Base-by-base conservation (phyloP, 108 stramenopile genomes). In the Nitzschia palea region DNA sequence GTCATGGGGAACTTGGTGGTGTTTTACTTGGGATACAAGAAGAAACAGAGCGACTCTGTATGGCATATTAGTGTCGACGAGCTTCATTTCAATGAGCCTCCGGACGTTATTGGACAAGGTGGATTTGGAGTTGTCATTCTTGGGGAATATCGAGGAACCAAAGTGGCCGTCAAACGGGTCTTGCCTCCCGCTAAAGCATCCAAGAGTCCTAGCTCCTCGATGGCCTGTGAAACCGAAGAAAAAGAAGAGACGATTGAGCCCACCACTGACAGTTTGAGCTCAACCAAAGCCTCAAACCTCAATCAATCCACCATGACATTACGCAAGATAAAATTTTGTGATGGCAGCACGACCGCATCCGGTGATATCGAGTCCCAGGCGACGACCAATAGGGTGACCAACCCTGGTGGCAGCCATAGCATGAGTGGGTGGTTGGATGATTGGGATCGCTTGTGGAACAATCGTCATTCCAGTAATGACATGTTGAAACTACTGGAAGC, bases 41-140 rank as follows among this genome's bases (percentile, higher is more conserved):
- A 50, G 31, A 77, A 77, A 18, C 43, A 60, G n/a, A 53, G 12
- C 25, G 82, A 79, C 42, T 23, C 47, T 20, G 42, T 79, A 3
- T 81, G 80, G 80, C 28, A 45, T 28, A 68, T 81, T 15, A 48
- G 69, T 14, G 23, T 35, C 32, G 34, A 23, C 27, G 77, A 82
- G 23, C 45, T 82, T 4, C 37, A 67, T 23, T 82, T 75, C 28
- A 32, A 59, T 10, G 74, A 82, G 27, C 56, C 56, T 35, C 51
- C 51, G 37, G 54, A 36, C 9, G 59, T 72, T 53, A 35, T 72
- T 42, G 71, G 71, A 3, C 71, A 40, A 1, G 71, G 71, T 28
- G 47, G 63, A 22, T 72, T 72, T 43, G 71, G 71, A 8, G 18
- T 72, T 18, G 71, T 72, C 9, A 31, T 72, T 35, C 64, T 65